Percentiles rank a stretch among this genome's conserved stretches.
Evolutionary conservation across 129 eudicot species (phyloP).

Genomic region (Calendula officinalis): DNA sequence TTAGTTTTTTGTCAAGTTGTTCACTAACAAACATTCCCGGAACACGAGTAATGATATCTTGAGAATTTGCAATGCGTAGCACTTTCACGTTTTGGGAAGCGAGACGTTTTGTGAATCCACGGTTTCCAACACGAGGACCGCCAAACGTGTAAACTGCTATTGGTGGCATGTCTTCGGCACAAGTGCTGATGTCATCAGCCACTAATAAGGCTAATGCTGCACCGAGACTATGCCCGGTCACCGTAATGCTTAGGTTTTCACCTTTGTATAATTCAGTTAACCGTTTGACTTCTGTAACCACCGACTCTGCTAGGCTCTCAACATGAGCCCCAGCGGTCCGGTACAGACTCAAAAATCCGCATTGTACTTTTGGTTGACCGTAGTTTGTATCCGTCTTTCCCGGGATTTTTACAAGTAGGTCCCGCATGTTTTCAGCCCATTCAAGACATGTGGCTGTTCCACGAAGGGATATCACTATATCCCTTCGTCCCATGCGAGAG

Average conservation of each 20-base stretch:
- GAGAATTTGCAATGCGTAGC: conserved; percentile 62
- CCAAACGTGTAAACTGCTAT: conserved; percentile 91
- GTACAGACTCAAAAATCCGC: conserved; percentile 72
- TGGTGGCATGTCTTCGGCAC: conserved; percentile 53
- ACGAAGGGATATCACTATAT: conserved; percentile 81
- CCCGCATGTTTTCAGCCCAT: conserved; percentile 82
- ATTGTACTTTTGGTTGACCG: conserved; percentile 65
- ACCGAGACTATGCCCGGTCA: conserved; percentile 97
- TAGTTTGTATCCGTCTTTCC: conserved; percentile 12
- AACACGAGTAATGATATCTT: conserved; percentile 81
- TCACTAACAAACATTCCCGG: conserved; percentile 96
- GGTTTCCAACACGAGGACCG: conserved; percentile 92
- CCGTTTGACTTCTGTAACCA: conserved; percentile 54
- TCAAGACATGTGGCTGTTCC: conserved; percentile 96
- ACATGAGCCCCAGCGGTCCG: conserved; percentile 62
- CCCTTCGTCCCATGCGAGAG: conserved; percentile 86
- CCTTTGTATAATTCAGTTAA: conserved; percentile 65
- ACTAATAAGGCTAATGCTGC: conserved; percentile 89
- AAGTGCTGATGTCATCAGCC: conserved; percentile 63
- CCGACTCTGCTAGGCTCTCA: conserved; percentile 67
- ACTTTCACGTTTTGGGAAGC: conserved; percentile 60
- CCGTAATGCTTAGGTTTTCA: conserved; percentile 67
- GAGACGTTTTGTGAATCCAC: conserved; percentile 54
- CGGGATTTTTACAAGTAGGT: conserved; percentile 49
- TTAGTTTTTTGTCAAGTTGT: conserved; percentile 58